Conservation (phyloP, 208 protist genomes). For the Trypanosoma melophagium region DNA sequence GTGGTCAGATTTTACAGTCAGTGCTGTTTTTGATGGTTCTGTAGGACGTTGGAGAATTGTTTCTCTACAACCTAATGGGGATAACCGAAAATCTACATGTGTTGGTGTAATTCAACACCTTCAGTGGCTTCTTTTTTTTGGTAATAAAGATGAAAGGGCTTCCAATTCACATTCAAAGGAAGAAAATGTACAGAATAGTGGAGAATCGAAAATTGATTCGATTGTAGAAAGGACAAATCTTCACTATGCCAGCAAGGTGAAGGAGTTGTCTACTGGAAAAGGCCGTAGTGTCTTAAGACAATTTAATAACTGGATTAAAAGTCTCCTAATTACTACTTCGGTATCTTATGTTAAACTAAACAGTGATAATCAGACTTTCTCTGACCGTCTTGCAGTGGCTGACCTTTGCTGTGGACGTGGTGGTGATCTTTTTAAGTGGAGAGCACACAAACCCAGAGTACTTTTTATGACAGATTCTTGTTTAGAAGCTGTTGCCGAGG, state of each 20-base stretch:
- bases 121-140: slow-evolving; percentile 38
- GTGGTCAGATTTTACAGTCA: slow-evolving; percentile 83
- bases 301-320: slow-evolving; percentile 84
- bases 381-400: slow-evolving; percentile 30
- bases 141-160: slow-evolving; percentile 16
- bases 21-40: slow-evolving; percentile 56
- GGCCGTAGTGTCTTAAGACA: slow-evolving; percentile 49
- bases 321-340: slow-evolving; percentile 23
- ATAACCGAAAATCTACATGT: slow-evolving; percentile 65
- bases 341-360: slow-evolving; percentile 11
- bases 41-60: slow-evolving; percentile 67
- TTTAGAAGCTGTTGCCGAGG: slow-evolving; percentile 66
- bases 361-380: not conserved
- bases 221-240: slow-evolving; percentile 36
- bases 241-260: slow-evolving; percentile 63
- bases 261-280: slow-evolving; percentile 34
- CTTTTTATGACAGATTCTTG: slow-evolving; percentile 74
- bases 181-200: not conserved
- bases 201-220: not conserved
- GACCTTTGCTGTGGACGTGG: slow-evolving; percentile 81
- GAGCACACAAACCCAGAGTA: slow-evolving; percentile 43
- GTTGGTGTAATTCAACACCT: slow-evolving; percentile 65
- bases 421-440: slow-evolving; percentile 81
- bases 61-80: slow-evolving; percentile 42
- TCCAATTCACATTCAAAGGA: not conserved